Evolutionary conservation across 257 asterid genomes (phyloP), one percentile per base, ranked within the genome.

Genomic region (Datura wrightii): DNA sequence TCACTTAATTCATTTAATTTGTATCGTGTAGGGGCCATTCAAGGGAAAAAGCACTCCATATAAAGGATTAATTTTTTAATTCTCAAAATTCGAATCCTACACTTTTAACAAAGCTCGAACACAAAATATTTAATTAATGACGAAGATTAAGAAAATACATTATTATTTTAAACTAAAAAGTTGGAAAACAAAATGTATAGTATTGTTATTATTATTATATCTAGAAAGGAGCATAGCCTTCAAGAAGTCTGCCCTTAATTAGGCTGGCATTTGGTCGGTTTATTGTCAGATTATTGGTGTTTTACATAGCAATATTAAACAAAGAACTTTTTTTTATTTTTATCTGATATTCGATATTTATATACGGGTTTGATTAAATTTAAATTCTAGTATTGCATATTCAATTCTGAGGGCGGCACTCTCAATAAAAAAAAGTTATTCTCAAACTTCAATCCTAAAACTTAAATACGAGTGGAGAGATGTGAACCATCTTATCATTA

Each of bases 371-470:
- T 0, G 2, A 24, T 62, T 4, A 10, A 60, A 24, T 62, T 62
- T 24, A 15, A 5, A 54, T 15, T 15, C 18, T 0, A 0, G 18
- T 1, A 54, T 54, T 14, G 3, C 5, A 15, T 8, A 54, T 14
- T 15, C 0, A 54, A 14, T 54, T 54, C 42, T 5, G 1, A 2
- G 2, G 0, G 0, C 3, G 2, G 1, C 19, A 5, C 19, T 14
- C 5, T 0, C 8, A 54, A 54, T 0, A 48, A 2, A 9, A 14
- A 0, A 1, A 4, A 4, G 14, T 15, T 5, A 54, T 14, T 54
- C 8, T 2, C 2, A 14, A 0, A 15, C 2, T 0, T 54, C 2
- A 2, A 54, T 5, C 5, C 0, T 4, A 2, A 54, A 2, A 15
- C 2, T 0, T 54, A 0, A 14, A 14, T 54, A 54, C 0, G 8